Evolutionary conservation across 2,329 filamentous ascomycete species (phyloP).

Genomic region (Aspergillus tanneri): DNA sequence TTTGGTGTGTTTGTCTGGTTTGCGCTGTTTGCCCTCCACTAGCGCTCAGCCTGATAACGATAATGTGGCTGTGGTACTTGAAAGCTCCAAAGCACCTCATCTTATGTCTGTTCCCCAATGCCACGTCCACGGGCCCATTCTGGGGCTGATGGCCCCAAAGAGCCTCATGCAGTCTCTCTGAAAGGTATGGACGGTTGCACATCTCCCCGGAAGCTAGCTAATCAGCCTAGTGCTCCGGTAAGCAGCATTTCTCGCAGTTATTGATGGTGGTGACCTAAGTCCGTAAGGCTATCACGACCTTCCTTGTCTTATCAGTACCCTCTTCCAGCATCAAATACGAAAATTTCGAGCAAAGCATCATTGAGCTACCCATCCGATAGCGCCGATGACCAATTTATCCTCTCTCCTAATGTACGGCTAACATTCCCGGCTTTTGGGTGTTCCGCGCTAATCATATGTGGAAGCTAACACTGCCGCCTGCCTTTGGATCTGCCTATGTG

Average conservation of each 20-base stretch:
- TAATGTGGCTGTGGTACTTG: not conserved
- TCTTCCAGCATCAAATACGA: slow-evolving; percentile 47
- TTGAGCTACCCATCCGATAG: slow-evolving; percentile 65
- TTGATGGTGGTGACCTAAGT: slow-evolving; percentile 15
- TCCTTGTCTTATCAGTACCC: slow-evolving; percentile 48
- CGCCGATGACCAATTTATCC: slow-evolving; percentile 53
- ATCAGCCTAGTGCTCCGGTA: slow-evolving; percentile 41
- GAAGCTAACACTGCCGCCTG: slow-evolving; percentile 76
- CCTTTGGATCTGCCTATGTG: slow-evolving; percentile 92
- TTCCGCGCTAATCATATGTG: slow-evolving; percentile 14
- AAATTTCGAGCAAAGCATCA: slow-evolving; percentile 62
- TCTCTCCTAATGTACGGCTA: slow-evolving; percentile 53
- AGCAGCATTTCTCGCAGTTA: slow-evolving; percentile 14
- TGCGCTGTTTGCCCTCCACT: slow-evolving; percentile 21
- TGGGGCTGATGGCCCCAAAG: slow-evolving; percentile 55
- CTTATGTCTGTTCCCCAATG: slow-evolving; percentile 29
- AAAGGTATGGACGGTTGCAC: slow-evolving; percentile 54
- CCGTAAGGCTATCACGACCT: slow-evolving; percentile 70
- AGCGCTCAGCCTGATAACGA: slow-evolving; percentile 14
- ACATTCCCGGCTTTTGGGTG: not conserved
- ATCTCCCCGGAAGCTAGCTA: slow-evolving; percentile 17
- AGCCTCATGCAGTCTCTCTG: slow-evolving; percentile 74
- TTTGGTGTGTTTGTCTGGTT: slow-evolving; percentile 29
- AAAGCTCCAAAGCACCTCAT: not conserved
- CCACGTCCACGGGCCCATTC: slow-evolving; percentile 45